Conservation (phyloP, 1,139 yeast genomes). For the Suhomyces anneliseae region DNA sequence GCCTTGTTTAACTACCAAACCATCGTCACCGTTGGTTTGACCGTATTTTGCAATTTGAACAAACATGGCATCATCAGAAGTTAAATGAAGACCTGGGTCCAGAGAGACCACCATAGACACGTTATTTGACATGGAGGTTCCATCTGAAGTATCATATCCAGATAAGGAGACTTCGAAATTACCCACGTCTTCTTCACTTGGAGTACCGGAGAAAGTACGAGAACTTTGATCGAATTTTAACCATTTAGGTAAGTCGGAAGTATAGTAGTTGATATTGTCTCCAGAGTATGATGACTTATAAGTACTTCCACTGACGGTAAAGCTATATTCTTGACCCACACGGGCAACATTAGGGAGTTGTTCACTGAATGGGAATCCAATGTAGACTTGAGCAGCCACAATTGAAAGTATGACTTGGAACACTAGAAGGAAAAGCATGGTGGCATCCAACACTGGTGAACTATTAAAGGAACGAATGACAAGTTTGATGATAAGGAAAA, state of each 20-base stretch:
- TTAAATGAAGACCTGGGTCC: slow-evolving; percentile 50
- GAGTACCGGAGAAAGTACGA: slow-evolving; percentile 70
- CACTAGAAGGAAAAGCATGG: slow-evolving; percentile 13
- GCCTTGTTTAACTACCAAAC: slow-evolving; percentile 73
- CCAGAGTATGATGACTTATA: slow-evolving; percentile 51
- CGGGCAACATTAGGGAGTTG: slow-evolving; percentile 91
- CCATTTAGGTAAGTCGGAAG: slow-evolving; percentile 72
- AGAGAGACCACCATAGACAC: slow-evolving; percentile 62
- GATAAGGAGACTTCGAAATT: slow-evolving; percentile 49
- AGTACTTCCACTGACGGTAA: slow-evolving; percentile 71
- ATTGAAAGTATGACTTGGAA: slow-evolving; percentile 13
- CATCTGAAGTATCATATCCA: slow-evolving; percentile 62
- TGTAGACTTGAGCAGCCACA: slow-evolving; percentile 35
- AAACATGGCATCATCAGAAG: slow-evolving; percentile 40
- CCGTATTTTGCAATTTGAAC: slow-evolving; percentile 58
- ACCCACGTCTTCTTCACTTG: slow-evolving; percentile 47
- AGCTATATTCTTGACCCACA: slow-evolving; percentile 59
- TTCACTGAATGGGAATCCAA: slow-evolving; percentile 77
- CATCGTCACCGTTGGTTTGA: slow-evolving; percentile 68
- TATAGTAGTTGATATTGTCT: slow-evolving; percentile 51
- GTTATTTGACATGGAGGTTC: slow-evolving; percentile 43
- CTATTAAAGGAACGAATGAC: not conserved
- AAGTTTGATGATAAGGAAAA: not conserved
- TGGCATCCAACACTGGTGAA: not conserved
- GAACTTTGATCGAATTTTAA: slow-evolving; percentile 62